Base-by-base conservation (phyloP, 306 rosid genomes). In the Ochetophila trinervis region DNA sequence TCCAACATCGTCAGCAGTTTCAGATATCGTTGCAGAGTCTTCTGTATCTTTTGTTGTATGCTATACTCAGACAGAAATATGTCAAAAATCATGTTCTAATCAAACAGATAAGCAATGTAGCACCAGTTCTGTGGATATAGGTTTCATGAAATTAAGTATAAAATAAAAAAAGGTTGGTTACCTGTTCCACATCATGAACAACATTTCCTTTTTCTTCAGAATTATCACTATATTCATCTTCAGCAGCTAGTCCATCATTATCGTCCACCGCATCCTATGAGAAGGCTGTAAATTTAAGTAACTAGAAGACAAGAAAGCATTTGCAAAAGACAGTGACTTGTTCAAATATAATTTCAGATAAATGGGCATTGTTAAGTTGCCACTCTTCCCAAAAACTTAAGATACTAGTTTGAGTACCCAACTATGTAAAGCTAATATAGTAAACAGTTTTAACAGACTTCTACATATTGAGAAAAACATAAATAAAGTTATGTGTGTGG, bases 141-240 rank as follows among this genome's bases (percentile, higher is more conserved):
- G 55, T 34, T 17, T 57, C 34, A 22, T 59, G 8, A 63, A 60
- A 20, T 50, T 36, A 76, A 59, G 62, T 32, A 50, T 20, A 56
- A 78, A 68, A 48, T 21, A 18, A 21, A 50, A 54, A 69, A 32
- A 18, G 19, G 44, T 62, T 56, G 47, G 48, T 72, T 71, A 84
- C 95, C 88, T 81, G 76, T 63, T 87, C 85, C 54, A 65, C 85
- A 78, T 66, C 69, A 60, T 78, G 60, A 77, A 44, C 69, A 57
- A 36, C 18, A 17, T 86, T 76, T 54, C 74, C 75, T 58, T 74
- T 81, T 27, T 63, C 76, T 55, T 36, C 78, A 52, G 76, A 47
- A 75, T 74, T 67, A 72, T 63, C 69, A 68, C 40, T 15, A 70
- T 37, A 64, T 63, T 81, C 89, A 79, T 66, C 80, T 76, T 72